Conservation (phyloP, 352 stramenopile species). For the Phytophthora sp. region DNA sequence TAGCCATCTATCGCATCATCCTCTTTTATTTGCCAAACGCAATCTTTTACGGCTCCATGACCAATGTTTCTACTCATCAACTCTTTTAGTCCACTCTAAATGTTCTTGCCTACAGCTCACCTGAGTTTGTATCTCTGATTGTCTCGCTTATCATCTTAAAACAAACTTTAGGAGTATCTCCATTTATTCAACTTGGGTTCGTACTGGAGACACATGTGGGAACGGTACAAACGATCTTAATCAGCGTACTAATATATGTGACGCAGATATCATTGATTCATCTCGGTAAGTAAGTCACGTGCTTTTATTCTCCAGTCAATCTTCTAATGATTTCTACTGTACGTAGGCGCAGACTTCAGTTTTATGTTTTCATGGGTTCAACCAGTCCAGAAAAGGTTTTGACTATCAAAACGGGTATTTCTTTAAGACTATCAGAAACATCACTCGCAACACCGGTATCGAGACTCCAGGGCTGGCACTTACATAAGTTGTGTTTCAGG, state of each 20-base stretch:
- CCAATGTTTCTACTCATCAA: neutral
- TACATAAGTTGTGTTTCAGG: too few species aligned
- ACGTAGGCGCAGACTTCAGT: constrained; percentile 15
- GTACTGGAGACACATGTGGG: constrained; percentile 21
- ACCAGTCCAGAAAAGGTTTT: too few species aligned
- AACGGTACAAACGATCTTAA: constrained; percentile 26
- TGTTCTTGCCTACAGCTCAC: constrained; percentile 1
- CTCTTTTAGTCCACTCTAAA: neutral
- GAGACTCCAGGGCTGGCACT: too few species aligned
- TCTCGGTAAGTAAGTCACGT: constrained; percentile 14
- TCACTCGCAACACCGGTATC: too few species aligned
- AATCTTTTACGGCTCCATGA: constrained; percentile 13
- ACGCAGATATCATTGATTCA: constrained; percentile 29
- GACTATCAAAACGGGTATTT: too few species aligned
- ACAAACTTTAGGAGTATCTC: constrained; percentile 13
- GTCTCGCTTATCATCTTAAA: neutral
- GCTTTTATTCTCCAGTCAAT: too few species aligned
- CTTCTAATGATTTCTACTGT: neutral
- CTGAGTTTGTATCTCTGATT: constrained; percentile 11
- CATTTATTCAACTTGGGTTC: constrained; percentile 24
- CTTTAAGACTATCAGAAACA: too few species aligned
- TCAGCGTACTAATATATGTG: constrained; percentile 27
- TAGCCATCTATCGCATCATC: neutral
- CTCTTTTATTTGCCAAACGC: constrained; percentile 20
- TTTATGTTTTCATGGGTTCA: constrained; percentile 11